These are phyloP conservation scores for Termitomyces sp. DNA, from an alignment of 768 basidiomycete genomes.

Conservation along the genomic window DNA sequence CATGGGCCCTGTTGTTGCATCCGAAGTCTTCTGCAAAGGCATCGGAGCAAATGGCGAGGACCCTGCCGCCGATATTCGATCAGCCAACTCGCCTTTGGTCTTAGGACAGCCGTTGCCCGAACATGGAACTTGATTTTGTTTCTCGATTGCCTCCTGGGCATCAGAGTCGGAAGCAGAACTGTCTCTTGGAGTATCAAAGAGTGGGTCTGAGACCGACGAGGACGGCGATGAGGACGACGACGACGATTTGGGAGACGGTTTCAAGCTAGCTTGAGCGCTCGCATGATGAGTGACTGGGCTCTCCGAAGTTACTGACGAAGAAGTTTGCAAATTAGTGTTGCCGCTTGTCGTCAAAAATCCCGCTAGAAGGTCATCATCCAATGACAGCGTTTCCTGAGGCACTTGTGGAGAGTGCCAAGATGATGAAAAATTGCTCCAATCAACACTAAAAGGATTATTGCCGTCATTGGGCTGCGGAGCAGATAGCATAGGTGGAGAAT, in stretches of 20 bases:
- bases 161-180: slow-evolving; percentile 27
- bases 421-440: slow-evolving; percentile 39
- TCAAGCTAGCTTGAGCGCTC: slow-evolving; percentile 15
- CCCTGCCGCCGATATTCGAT: slow-evolving; percentile 49
- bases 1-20: slow-evolving; percentile 40
- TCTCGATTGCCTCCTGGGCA: slow-evolving; percentile 8
- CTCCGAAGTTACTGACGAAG: slow-evolving; percentile 32
- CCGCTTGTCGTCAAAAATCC: slow-evolving; percentile 27
- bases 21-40: slow-evolving; percentile 37
- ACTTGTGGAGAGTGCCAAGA: slow-evolving; percentile 35
- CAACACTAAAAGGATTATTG: slow-evolving; percentile 37
- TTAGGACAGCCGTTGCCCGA: slow-evolving; percentile 37
- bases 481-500: slow-evolving; percentile 28
- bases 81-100: slow-evolving; percentile 46
- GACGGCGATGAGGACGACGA: slow-evolving; percentile 34
- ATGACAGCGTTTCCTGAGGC: slow-evolving; percentile 27
- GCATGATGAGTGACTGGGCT: slow-evolving; percentile 53
- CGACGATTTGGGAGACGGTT: slow-evolving; percentile 23
- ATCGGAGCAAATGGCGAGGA: slow-evolving; percentile 51
- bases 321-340: slow-evolving; percentile 24
- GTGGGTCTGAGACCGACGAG: slow-evolving; percentile 25
- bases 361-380: slow-evolving; percentile 40
- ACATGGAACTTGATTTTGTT: slow-evolving; percentile 9
- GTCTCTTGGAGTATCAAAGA: slow-evolving; percentile 29
- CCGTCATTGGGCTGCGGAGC: slow-evolving; percentile 4